Conservation (phyloP, 2,329 filamentous ascomycete species). For the Venturia asperata region DNA sequence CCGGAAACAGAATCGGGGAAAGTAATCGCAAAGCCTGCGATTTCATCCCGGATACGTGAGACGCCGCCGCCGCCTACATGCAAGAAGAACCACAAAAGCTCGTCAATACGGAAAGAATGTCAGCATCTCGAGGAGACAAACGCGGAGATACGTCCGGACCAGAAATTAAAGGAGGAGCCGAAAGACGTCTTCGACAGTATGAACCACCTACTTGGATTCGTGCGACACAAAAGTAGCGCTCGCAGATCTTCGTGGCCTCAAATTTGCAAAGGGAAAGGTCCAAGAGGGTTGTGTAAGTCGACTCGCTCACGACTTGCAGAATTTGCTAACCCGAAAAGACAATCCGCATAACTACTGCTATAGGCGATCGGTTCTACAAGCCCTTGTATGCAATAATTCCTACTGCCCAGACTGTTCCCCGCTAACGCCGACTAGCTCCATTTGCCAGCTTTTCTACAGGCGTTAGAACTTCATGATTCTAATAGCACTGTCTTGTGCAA, state of each 20-base stretch:
- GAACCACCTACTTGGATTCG: not conserved
- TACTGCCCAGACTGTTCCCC: too few species aligned
- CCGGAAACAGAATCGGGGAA: too few species aligned
- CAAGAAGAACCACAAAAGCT: too few species aligned
- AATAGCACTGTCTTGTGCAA: not conserved
- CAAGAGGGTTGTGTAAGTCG: not conserved
- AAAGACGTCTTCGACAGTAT: not conserved
- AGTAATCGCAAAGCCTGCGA: too few species aligned
- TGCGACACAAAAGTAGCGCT: not conserved
- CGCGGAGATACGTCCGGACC: too few species aligned
- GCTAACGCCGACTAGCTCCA: not conserved
- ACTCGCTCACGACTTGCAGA: not conserved
- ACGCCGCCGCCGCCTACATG: too few species aligned
- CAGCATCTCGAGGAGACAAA: too few species aligned
- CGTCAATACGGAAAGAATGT: too few species aligned
- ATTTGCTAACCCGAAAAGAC: not conserved
- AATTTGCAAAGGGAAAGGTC: not conserved
- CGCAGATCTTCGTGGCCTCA: not conserved
- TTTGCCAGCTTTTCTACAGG: not conserved
- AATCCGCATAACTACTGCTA: slow-evolving; percentile 11
- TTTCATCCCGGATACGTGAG: too few species aligned
- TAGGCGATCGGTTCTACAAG: not conserved
- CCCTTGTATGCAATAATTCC: not conserved
- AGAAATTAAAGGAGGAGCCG: too few species aligned
- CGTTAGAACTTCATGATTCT: not conserved